phyloP scores from a whole-genome alignment of 352 stramenopile species.

The Phytophthora rubi region DNA sequence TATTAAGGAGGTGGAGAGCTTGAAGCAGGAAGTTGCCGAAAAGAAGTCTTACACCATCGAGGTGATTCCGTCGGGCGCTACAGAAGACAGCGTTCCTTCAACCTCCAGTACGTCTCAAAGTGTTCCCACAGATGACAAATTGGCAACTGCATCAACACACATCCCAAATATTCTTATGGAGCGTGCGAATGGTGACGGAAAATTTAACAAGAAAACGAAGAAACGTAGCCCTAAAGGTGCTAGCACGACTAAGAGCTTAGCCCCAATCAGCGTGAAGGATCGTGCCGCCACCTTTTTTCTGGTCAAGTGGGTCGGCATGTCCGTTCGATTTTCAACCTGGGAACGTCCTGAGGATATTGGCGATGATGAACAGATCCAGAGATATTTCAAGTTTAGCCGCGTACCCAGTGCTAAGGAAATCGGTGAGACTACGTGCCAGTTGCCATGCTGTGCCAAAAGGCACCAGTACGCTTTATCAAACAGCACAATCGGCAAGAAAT shows the following conservation, averaged over 20 bases:
- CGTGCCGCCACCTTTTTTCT: slow-evolving; percentile 81
- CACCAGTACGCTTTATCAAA: slow-evolving; percentile 69
- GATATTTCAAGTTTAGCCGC: slow-evolving; percentile 90
- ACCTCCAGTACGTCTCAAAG: slow-evolving; percentile 7
- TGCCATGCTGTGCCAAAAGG: slow-evolving; percentile 83
- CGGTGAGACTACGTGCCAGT: slow-evolving; percentile 79
- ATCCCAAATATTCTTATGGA: slow-evolving; percentile 63
- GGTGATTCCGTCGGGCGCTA: slow-evolving; percentile 2
- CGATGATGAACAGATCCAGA: slow-evolving; percentile 88
- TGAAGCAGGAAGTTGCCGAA: slow-evolving; percentile 14
- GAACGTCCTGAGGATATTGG: slow-evolving; percentile 89
- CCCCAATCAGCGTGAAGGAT: slow-evolving; percentile 39
- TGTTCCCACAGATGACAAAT: slow-evolving; percentile 6
- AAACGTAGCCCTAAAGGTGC: slow-evolving; percentile 39
- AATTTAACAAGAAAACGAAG: slow-evolving; percentile 70
- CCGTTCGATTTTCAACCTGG: slow-evolving; percentile 88
- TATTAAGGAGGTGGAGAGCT: slow-evolving; percentile 41
- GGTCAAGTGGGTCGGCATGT: slow-evolving; percentile 89
- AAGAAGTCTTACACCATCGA: slow-evolving; percentile 15
- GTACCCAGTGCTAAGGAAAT: slow-evolving; percentile 87
- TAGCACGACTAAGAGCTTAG: slow-evolving; percentile 32
- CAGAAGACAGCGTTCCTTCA: background rate
- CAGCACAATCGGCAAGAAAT: slow-evolving; percentile 46
- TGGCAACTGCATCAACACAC: slow-evolving; percentile 13
- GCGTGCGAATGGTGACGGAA: slow-evolving; percentile 60